phyloP scores from a whole-genome alignment of 805 yeast genomes.

The Maudiozyma pseudohumilis region DNA sequence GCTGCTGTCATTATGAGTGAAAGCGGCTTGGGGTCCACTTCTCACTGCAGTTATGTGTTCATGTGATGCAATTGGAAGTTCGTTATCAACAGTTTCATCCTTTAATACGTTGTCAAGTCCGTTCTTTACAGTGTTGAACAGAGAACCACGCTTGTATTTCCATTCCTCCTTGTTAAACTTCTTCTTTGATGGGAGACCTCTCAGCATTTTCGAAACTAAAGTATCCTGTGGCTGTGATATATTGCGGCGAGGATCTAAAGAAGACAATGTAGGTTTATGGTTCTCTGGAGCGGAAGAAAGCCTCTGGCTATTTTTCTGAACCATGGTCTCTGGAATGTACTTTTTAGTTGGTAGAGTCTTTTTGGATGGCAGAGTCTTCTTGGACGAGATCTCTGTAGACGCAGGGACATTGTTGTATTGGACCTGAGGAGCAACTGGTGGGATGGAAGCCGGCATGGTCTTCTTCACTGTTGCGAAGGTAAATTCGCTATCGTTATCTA shows the following conservation, averaged over 20 bases:
- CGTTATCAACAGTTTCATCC: background rate
- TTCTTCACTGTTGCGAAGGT: constrained; percentile 1
- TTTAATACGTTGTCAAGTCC: background rate
- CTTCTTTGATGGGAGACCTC: background rate
- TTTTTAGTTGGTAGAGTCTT: no score
- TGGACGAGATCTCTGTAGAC: no score
- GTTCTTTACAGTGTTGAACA: background rate
- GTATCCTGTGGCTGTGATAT: constrained; percentile 20
- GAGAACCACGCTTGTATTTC: constrained; percentile 3
- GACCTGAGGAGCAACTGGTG: background rate
- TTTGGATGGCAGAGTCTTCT: no score
- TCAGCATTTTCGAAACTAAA: constrained; percentile 6
- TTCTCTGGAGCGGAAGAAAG: constrained; percentile 11
- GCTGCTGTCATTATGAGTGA: constrained; percentile 9
- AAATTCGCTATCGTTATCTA: constrained; percentile 1
- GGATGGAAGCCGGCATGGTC: background rate
- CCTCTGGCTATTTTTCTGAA: constrained; percentile 1
- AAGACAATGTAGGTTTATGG: constrained; percentile 4
- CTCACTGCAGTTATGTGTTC: no score
- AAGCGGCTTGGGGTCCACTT: no score
- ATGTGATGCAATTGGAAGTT: no score
- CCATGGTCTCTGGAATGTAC: no score
- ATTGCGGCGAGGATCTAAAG: constrained; percentile 27
- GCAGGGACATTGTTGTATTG: no score
- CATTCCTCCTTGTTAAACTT: background rate